Conservation (phyloP, 306 rosid species). For the Castanospermum australe region DNA sequence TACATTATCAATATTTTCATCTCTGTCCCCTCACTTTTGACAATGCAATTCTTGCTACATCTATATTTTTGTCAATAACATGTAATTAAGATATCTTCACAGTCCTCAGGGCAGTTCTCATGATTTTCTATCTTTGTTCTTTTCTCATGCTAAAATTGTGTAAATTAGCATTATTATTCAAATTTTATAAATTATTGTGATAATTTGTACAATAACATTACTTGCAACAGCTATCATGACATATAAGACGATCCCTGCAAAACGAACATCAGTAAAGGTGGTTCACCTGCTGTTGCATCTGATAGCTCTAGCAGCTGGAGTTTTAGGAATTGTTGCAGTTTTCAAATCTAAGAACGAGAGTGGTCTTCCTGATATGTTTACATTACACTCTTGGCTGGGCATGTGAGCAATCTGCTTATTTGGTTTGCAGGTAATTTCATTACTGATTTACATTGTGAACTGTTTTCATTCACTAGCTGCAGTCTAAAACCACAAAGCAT, state of each 20-base stretch:
- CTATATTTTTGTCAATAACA: too few relatives aligned
- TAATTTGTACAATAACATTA: background rate
- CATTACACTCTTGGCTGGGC: conserved; percentile 84
- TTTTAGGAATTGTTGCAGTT: conserved; percentile 47
- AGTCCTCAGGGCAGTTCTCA: too few relatives aligned
- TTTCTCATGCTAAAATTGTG: too few relatives aligned
- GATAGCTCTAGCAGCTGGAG: conserved; percentile 47
- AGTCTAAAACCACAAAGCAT: too few relatives aligned
- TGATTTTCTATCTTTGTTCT: too few relatives aligned
- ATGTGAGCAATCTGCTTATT: conserved; percentile 48
- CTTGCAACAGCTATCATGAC: conserved; percentile 59
- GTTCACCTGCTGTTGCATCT: conserved; percentile 57
- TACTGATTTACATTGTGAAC: too few relatives aligned
- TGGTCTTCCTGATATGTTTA: conserved; percentile 19
- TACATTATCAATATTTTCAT: too few relatives aligned
- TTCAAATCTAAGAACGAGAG: conserved; percentile 45
- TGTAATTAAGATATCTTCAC: too few relatives aligned
- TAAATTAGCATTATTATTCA: too few relatives aligned
- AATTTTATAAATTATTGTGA: background rate
- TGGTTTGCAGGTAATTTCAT: conserved; percentile 57
- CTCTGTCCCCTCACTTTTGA: too few relatives aligned
- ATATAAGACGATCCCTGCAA: conserved; percentile 49
- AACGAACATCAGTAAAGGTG: conserved; percentile 36
- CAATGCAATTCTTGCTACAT: too few relatives aligned
- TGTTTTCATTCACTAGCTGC: too few relatives aligned